Percentiles rank a stretch among this genome's conserved stretches.
phyloP scores from a whole-genome alignment of 1,284 basidiomycete genomes.

The Meripilus lineatus region DNA sequence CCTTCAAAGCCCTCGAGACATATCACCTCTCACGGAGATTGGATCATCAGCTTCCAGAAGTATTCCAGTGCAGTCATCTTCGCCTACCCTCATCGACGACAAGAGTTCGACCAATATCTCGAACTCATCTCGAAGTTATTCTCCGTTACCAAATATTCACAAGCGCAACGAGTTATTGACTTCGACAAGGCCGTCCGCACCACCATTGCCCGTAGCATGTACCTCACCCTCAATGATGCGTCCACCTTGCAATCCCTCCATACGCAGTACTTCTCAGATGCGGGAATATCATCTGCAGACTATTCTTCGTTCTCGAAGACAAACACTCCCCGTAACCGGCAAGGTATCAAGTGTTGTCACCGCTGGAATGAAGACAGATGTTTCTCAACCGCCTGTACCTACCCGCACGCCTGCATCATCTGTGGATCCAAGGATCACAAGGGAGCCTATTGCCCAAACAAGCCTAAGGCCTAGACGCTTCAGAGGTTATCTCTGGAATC shows the following conservation, averaged over 20 bases:
- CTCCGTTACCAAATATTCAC: conserved; percentile 6
- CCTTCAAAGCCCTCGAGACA: conserved; percentile 7
- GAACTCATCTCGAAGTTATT: conserved; percentile 22
- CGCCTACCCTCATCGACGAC: conserved; percentile 23
- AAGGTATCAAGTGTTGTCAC: neutral
- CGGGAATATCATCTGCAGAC: conserved; percentile 3
- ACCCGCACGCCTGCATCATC: neutral
- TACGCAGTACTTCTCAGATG: conserved; percentile 10
- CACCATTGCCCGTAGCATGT: conserved; percentile 17
- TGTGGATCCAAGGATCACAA: neutral
- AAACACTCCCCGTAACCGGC: neutral
- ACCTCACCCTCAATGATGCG: conserved; percentile 20
- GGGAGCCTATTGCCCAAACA: neutral
- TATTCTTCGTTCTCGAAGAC: neutral
- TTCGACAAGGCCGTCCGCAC: conserved; percentile 26
- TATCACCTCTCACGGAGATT: conserved; percentile 21
- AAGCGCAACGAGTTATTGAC: conserved; percentile 19
- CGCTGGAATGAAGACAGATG: neutral
- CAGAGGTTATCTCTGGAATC: neutral
- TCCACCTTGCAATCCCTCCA: conserved; percentile 18
- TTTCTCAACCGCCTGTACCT: neutral
- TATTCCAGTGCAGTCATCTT: conserved; percentile 17
- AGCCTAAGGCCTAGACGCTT: neutral
- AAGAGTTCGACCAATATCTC: conserved; percentile 23
- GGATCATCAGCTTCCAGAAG: conserved; percentile 24